Percentiles rank a stretch among this genome's conserved stretches.
Conservation (phyloP, 768 basidiomycete genomes). For the Rhodotorula kratochvilovae region DNA sequence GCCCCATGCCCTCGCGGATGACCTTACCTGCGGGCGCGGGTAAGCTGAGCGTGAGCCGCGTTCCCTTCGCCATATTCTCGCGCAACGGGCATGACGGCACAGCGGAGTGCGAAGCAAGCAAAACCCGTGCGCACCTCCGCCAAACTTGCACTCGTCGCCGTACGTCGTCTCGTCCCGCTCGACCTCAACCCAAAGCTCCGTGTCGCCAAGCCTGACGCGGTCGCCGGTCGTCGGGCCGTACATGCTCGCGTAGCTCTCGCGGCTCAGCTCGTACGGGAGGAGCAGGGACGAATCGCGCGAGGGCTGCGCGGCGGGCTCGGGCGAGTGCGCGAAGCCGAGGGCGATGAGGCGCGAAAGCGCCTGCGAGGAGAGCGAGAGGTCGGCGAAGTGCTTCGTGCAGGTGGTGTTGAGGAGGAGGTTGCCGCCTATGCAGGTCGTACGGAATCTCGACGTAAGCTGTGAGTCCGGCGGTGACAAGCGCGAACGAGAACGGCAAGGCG, state of each 20-base stretch:
- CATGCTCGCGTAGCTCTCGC: conserved; percentile 82
- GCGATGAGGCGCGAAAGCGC: conserved; percentile 51
- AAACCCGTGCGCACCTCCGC: conserved; percentile 70
- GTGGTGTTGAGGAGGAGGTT: conserved; percentile 54
- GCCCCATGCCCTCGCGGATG: conserved; percentile 95
- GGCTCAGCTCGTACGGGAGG: conserved; percentile 50
- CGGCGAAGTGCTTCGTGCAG: conserved; percentile 40
- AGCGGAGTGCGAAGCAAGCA: too few species aligned
- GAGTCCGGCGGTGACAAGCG: too few species aligned
- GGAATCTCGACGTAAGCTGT: too few species aligned
- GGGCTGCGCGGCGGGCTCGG: not conserved
- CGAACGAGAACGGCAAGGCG: too few species aligned
- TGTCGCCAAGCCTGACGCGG: conserved; percentile 80
- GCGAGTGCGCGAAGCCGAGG: conserved; percentile 62
- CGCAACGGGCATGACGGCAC: too few species aligned
- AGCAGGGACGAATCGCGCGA: not conserved
- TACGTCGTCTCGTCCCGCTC: conserved; percentile 84
- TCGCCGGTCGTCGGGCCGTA: conserved; percentile 93
- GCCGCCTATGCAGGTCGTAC: conserved; percentile 47
- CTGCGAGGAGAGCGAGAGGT: conserved; percentile 34
- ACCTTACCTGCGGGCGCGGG: conserved; percentile 65
- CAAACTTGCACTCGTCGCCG: conserved; percentile 97
- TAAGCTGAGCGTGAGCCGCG: not conserved
- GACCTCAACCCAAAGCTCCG: conserved; percentile 82
- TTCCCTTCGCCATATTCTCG: too few species aligned